phyloP scores from a whole-genome alignment of 495 filamentous ascomycete species.

The Neurospora sp. region DNA sequence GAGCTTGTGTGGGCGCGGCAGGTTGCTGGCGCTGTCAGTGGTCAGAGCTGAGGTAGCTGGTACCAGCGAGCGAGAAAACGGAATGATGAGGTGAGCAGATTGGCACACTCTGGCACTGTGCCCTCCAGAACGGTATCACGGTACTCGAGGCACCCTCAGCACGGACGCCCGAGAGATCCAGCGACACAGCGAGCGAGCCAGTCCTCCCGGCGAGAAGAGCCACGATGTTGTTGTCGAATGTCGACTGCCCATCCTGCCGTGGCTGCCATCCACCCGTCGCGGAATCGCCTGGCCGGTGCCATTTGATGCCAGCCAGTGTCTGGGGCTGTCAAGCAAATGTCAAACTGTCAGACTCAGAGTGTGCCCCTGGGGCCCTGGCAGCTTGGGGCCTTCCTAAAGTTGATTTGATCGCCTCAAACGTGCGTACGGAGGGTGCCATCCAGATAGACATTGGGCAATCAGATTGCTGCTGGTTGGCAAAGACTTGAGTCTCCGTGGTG shows the following conservation, averaged over 20 bases:
- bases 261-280: neutral
- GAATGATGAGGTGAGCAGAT: slow-evolving; percentile 8
- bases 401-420: neutral
- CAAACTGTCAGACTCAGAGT: neutral
- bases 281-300: neutral
- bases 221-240: neutral
- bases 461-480: neutral
- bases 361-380: neutral
- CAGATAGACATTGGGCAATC: neutral
- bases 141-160: neutral
- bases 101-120: slow-evolving; percentile 1
- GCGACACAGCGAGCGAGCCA: neutral
- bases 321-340: neutral
- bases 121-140: neutral
- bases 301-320: neutral
- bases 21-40: neutral
- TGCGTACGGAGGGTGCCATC: neutral
- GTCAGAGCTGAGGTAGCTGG: neutral
- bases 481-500: neutral
- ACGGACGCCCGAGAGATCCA: neutral
- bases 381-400: neutral
- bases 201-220: neutral
- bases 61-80: neutral
- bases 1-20: slow-evolving; percentile 1
- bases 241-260: neutral